Evolutionary conservation across 805 yeast species (phyloP), one percentile per base, ranked within the genome.

Genomic region (Lipomyces japonicus): DNA sequence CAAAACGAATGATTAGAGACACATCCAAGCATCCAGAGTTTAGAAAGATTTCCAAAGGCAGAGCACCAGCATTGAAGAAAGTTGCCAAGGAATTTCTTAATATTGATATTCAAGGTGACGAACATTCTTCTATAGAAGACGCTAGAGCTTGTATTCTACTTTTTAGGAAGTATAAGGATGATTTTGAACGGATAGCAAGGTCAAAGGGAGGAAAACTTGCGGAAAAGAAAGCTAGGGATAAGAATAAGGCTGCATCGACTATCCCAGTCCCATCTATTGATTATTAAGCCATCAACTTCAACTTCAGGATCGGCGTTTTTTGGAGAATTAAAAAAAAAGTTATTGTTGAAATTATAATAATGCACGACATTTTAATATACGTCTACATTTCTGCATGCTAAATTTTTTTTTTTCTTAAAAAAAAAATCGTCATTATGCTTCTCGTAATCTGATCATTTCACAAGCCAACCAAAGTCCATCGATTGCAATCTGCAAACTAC

Each of bases 121-220:
- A 80, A 53, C 96, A 90, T 69, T 84, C 93, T 2, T 86, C 96
- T 0, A 86, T 89, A 1, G 95, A 87, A 63, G 97, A 89, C 70
- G 95, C 96, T 0, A 78, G 79, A 61, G 90, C 90, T 1, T 81
- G 96, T 0, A 90, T 89, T 95, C 65, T 82, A 52, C 67, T 89
- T n/a, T 89, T 80, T 63, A 75, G 85, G 53, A 63, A 76, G 45
- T 76, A 78, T 55, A 82, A 78, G 62, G 72, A 70, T 46, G 86
- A 78, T 46, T 82, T 86, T 61, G 93, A 57, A 31, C 22, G 24
- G 30, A 25, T 52, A 82, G 53, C 46, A 23, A 23, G 39, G 38
- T 19, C 40, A 19, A 41, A 31, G 26, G 50, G 50, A 2, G 4
- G 39, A 1, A 39, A 28, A 10, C 32, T 14, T 10, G 14, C 10